phyloP scores from a whole-genome alignment of 1,139 yeast species.

The Debaryomyces psychrophilus region DNA sequence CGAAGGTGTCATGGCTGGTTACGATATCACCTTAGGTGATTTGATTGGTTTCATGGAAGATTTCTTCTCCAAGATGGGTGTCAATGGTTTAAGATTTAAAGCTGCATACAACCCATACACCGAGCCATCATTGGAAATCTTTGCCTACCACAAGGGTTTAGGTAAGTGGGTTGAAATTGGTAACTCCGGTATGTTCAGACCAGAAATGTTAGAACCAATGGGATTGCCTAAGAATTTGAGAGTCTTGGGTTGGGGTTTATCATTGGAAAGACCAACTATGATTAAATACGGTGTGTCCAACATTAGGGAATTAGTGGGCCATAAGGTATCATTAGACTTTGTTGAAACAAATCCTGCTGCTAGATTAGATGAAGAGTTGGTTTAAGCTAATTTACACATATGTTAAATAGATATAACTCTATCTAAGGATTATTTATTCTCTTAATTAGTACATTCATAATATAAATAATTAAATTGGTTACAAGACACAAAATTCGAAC shows the following conservation, averaged over 20 bases:
- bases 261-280: constrained; percentile 98
- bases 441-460: constrained; percentile 1
- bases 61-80: constrained; percentile 97
- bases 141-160: constrained; percentile 93
- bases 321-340: constrained; percentile 89
- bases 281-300: constrained; percentile 95
- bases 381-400: constrained; percentile 15
- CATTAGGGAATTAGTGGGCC: constrained; percentile 93
- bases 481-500: not conserved
- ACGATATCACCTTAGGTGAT: constrained; percentile 91
- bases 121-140: constrained; percentile 97
- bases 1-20: constrained; percentile 98
- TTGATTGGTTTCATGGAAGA: constrained; percentile 98
- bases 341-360: constrained; percentile 98
- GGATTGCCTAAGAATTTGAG: constrained; percentile 93
- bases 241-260: constrained; percentile 97
- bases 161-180: constrained; percentile 99
- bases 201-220: constrained; percentile 98
- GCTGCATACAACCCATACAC: constrained; percentile 99
- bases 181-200: constrained; percentile 99
- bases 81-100: constrained; percentile 89
- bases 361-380: constrained; percentile 72
- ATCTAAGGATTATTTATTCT: not conserved
- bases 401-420: constrained; percentile 3
- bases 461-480: not conserved